Conservation (phyloP, 2,329 filamentous ascomycete genomes). For the Colletotrichum camelliae region DNA sequence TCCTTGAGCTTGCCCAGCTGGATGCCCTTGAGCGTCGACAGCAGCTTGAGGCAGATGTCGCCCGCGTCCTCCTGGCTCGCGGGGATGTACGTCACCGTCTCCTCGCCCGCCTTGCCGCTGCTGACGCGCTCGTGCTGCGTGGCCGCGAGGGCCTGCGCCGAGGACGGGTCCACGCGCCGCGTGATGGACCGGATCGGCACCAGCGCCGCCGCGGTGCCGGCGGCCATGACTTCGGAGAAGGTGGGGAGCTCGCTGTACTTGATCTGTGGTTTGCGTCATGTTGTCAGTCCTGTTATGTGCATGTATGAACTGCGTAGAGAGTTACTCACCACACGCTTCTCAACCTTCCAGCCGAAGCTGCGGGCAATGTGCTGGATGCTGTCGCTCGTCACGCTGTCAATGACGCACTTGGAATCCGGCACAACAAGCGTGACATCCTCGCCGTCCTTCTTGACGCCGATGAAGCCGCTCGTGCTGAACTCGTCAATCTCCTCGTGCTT, state of each 20-base stretch:
- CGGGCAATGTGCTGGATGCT: constrained; percentile 78
- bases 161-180: constrained; percentile 53
- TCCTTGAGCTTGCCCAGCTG: constrained; percentile 84
- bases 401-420: constrained; percentile 87
- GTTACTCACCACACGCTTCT: no score
- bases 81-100: constrained; percentile 62
- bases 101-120: constrained; percentile 39
- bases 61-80: constrained; percentile 71
- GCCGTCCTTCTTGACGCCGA: constrained; percentile 70
- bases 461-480: constrained; percentile 94
- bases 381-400: constrained; percentile 84
- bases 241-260: constrained; percentile 61
- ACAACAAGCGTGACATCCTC: constrained; percentile 75
- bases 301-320: no score
- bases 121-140: constrained; percentile 43
- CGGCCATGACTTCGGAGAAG: constrained; percentile 81
- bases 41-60: constrained; percentile 72
- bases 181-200: constrained; percentile 94
- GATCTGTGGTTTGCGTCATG: constrained; percentile 54
- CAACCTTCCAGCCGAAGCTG: constrained; percentile 83
- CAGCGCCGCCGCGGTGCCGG: constrained; percentile 88
- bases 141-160: constrained; percentile 42
- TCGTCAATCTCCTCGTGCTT: constrained; percentile 88
- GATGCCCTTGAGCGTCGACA: constrained; percentile 81
- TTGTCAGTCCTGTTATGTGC: neutral